Evolutionary conservation across 176 grass and related monocot species (phyloP).

Genomic region (Pontederia paniculata): DNA sequence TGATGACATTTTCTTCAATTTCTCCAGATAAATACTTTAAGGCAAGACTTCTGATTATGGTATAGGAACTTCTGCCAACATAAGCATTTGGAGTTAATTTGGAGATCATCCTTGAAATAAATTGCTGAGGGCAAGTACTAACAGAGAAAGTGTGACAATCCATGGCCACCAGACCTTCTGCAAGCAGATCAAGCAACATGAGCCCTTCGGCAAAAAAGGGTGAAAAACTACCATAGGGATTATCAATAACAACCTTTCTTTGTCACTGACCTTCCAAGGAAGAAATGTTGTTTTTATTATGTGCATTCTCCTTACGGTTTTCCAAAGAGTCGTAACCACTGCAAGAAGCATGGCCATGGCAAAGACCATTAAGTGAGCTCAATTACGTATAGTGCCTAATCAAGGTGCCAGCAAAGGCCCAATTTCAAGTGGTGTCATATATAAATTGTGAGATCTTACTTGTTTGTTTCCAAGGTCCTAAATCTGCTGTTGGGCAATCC

Average conservation of each 20-base stretch:
- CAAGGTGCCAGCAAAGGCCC: neutral
- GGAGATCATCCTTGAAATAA: constrained; percentile 25
- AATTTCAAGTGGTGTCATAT: constrained; percentile 13
- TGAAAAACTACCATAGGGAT: constrained; percentile 10
- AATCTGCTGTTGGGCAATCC: constrained; percentile 34
- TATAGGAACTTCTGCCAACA: constrained; percentile 37
- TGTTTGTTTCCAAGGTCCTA: constrained; percentile 20
- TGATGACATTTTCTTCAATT: constrained; percentile 55
- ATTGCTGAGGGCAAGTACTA: constrained; percentile 21
- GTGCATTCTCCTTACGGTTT: constrained; percentile 18
- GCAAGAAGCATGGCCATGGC: neutral
- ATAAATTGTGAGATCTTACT: constrained; percentile 40
- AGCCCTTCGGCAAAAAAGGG: constrained; percentile 19
- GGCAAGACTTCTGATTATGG: constrained; percentile 46
- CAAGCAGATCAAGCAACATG: neutral
- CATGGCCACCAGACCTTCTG: constrained; percentile 16
- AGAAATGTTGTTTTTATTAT: constrained; percentile 3
- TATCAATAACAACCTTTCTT: neutral
- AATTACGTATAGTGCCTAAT: neutral
- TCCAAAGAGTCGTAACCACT: constrained; percentile 27
- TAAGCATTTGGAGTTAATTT: constrained; percentile 45
- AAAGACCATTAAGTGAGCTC: constrained; percentile 13
- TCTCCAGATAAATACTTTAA: constrained; percentile 35
- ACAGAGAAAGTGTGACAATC: constrained; percentile 23
- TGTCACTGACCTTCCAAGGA: neutral